Evolutionary conservation across 495 filamentous ascomycete genomes (phyloP).

Genomic region (Talaromyces liani): DNA sequence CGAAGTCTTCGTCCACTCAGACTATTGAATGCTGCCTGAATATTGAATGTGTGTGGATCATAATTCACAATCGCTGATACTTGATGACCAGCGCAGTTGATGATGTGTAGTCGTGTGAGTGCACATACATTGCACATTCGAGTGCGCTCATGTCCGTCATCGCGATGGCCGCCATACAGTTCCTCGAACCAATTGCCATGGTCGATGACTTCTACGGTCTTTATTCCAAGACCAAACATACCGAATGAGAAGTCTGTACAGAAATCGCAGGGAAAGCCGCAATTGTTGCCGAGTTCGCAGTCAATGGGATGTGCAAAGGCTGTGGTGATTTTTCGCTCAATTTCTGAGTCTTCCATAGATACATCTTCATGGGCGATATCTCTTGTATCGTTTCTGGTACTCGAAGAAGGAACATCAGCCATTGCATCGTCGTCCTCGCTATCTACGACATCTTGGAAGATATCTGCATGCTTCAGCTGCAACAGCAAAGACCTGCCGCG

Average conservation of each 20-base stretch:
- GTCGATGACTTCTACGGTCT: conserved; percentile 20
- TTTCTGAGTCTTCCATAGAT: background rate
- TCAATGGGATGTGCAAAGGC: conserved; percentile 30
- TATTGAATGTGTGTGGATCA: conserved; percentile 15
- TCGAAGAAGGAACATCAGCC: background rate
- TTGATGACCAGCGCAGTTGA: conserved; percentile 24
- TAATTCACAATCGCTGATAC: conserved; percentile 16
- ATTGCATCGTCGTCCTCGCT: background rate
- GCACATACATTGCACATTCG: conserved; percentile 33
- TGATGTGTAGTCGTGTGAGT: conserved; percentile 21
- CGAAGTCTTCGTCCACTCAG: conserved; percentile 9
- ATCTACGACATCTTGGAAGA: background rate
- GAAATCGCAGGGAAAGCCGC: conserved; percentile 27
- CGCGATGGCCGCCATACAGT: conserved; percentile 22
- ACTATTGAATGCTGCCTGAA: conserved; percentile 16
- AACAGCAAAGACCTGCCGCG: background rate
- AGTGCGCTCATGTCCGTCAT: conserved; percentile 20
- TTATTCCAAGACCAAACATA: conserved; percentile 27
- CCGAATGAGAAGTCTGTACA: conserved; percentile 26
- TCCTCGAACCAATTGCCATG: conserved; percentile 16
- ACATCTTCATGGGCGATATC: background rate
- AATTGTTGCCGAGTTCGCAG: conserved; percentile 20
- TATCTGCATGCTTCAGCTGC: background rate
- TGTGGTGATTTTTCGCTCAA: conserved; percentile 20
- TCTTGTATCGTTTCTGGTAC: background rate